Evolutionary conservation across 1,284 basidiomycete genomes (phyloP), one percentile per base, ranked within the genome.

Genomic region (Papiliotrema fonsecae): DNA sequence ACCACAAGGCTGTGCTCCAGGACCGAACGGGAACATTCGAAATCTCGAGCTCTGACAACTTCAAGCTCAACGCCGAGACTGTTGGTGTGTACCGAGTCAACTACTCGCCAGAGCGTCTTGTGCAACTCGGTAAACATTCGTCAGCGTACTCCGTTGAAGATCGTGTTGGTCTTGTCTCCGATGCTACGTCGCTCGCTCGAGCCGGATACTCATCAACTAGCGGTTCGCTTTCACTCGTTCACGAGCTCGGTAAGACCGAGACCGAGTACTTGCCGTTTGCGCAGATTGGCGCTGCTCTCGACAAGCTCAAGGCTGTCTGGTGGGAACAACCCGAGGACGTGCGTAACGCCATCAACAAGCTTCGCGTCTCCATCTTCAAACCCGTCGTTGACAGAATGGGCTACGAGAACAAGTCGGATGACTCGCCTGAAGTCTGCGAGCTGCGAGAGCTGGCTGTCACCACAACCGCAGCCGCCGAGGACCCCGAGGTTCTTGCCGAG

Each of bases 51-150:
- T 83, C 80, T 64, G 78, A 84, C 22, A 86, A 83, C 73, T 81
- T 77, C 74, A 96, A 97, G 75, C 77, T 98, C 52, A 98, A 97
- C 69, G 86, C 85, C 14, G 86, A 85, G 47, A 92, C 90, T 1
- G 81, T 82, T 48, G 92, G 93, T 60, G 88, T 96, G 62, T 97
- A 51, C 72, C 87, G 92, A 42, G 91, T 96, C 28, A 76, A 86
- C 25, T 98, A 98, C 75, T 81, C 85, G 16, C 82, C 88, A 27
- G 86, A 88, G 61, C 81, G 88, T 31, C 79, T 96, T 19, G 76
- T 77, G 31, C 83, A 83, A 67, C 87, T 97, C 52, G 91, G 87
- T 13, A 73, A 78, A 37, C 88, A 91, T 64, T 87, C 88, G 3
- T 80, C 84, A 14, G 83, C 82, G 65, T 89, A 96, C 75, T 80